Conservation (phyloP, 805 yeast genomes). For the Yamadazyma insecticola region DNA sequence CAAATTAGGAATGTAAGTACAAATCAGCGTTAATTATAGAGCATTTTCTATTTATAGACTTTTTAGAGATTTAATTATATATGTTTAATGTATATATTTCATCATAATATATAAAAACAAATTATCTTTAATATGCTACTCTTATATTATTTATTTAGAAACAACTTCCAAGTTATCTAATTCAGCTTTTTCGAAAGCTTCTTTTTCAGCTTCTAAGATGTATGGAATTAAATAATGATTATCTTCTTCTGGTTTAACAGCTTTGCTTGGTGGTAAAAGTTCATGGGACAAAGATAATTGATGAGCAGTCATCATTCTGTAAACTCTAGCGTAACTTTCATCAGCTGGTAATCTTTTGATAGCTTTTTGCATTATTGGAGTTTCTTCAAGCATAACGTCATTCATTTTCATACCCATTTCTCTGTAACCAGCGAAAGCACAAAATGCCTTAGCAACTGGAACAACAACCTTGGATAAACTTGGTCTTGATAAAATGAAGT, state of each 20-base stretch:
- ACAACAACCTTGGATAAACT: conserved; percentile 66
- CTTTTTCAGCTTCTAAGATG: conserved; percentile 92
- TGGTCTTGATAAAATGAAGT: conserved; percentile 78
- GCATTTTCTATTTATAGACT: no score
- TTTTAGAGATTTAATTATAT: no score
- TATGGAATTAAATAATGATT: conserved; percentile 80
- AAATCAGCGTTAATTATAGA: neutral
- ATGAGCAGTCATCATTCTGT: conserved; percentile 87
- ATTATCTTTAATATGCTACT: no score
- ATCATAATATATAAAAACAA: no score
- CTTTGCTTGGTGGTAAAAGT: conserved; percentile 75
- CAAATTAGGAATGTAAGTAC: conserved; percentile 42
- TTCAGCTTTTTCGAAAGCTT: conserved; percentile 79
- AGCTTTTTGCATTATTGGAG: conserved; percentile 81
- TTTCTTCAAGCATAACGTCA: conserved; percentile 86
- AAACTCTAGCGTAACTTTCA: conserved; percentile 86
- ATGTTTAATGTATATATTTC: no score
- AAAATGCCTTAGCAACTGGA: conserved; percentile 76
- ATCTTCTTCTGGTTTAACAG: conserved; percentile 76
- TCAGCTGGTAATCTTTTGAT: conserved; percentile 79
- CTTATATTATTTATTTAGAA: no score
- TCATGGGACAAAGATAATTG: conserved; percentile 83
- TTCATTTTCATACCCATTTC: conserved; percentile 87
- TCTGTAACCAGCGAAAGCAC: conserved; percentile 85
- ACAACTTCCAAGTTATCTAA: conserved; percentile 75